Evolutionary conservation across 2,329 filamentous ascomycete genomes (phyloP).

Genomic region (Clonostachys rhizophaga): DNA sequence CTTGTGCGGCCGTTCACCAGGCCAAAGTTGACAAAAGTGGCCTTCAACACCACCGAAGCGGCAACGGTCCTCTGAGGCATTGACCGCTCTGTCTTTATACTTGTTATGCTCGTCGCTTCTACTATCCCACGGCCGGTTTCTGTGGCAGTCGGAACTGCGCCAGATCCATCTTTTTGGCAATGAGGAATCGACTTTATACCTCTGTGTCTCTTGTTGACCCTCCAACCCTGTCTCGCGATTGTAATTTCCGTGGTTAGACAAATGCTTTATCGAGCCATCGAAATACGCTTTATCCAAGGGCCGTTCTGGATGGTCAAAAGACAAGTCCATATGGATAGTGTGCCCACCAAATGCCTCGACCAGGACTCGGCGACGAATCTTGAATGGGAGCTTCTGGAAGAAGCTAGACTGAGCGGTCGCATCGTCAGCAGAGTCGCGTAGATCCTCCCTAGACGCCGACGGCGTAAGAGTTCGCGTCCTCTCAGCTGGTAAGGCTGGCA

Average conservation of each 20-base stretch:
- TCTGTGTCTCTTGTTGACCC: too few relatives aligned
- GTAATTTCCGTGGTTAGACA: too few relatives aligned
- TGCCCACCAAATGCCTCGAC: neutral
- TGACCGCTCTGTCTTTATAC: neutral
- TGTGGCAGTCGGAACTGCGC: slow-evolving; percentile 4
- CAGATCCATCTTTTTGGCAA: slow-evolving; percentile 2
- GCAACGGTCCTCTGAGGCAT: neutral
- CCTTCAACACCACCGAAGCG: neutral
- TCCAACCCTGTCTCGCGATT: too few relatives aligned
- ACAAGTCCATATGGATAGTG: neutral
- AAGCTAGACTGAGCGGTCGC: neutral
- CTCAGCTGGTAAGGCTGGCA: too few relatives aligned
- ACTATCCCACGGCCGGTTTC: neutral
- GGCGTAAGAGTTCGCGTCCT: too few relatives aligned
- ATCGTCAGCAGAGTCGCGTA: too few relatives aligned
- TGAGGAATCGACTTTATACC: too few relatives aligned
- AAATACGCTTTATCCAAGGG: too few relatives aligned
- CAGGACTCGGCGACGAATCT: neutral
- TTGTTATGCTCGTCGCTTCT: neutral
- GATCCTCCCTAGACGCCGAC: too few relatives aligned
- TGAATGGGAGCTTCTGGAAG: neutral
- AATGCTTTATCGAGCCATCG: too few relatives aligned
- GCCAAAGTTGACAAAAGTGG: neutral
- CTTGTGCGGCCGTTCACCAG: neutral
- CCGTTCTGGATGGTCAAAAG: neutral